Base-by-base conservation (phyloP, 768 basidiomycete species). In the Mycena polygramma region DNA sequence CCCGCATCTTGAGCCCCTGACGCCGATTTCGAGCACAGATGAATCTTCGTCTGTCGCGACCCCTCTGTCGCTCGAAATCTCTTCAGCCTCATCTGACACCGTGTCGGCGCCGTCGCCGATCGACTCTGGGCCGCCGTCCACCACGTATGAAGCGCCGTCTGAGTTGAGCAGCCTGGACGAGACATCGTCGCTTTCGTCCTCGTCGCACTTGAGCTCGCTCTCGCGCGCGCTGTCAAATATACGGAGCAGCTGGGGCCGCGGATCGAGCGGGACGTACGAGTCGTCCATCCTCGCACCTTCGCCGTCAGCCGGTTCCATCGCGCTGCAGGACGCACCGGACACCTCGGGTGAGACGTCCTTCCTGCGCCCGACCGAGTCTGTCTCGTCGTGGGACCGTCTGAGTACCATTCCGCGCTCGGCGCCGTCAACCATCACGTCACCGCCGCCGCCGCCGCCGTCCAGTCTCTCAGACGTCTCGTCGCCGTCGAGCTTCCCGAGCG, bases 261-360 rank as follows among this genome's bases (percentile, higher is more conserved):
- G 90, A 74, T 91, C 90, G 0, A 89, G 93, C 63, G 76, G 84
- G 13, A 91, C 94, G 0, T 95, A 92, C 70, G 93, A 94, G 24
- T 94, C 94, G 0, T 92, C 92, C 1, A 81, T 92, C n/a, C 82
- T 95, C 24, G 83, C 82, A 7, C 90, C 93, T 0, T 94, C 94
- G 2, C 92, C 92, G 20, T 91, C 91, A 24, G 82, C 88, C 5
- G 79, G 79, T 26, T 87, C 87, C 5, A 66, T 87, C 24, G 84
- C 83, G 30, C 77, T 94, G 52, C 88, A 86, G 1, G 93, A 95
- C 52, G 87, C 84, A 7, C 80, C 75, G 11, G 94, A 94, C 71
- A 81, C 75, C 0, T 94, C 92, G 0, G 91, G 90, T 66, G 94
- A 94, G 66, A 93, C 93, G 0, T 94, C 93, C 0, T 84, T 92